These are phyloP conservation scores for Fusarium mundagurra DNA, from an alignment of 2,329 filamentous ascomycete genomes.

Conservation along the genomic window DNA sequence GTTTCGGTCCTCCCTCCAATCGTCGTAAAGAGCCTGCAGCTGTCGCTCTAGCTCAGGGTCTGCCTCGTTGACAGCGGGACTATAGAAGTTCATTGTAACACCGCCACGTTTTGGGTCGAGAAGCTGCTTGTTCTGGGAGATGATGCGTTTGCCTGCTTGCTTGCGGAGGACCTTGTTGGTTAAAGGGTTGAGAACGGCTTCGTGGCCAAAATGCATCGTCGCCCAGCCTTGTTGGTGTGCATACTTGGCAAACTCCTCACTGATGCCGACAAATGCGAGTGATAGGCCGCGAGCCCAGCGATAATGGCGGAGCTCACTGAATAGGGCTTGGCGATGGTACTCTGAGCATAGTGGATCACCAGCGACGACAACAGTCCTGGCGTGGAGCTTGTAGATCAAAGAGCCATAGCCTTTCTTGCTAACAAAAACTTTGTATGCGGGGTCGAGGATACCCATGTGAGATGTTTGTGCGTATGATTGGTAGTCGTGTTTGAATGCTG, in stretches of 20 bases:
- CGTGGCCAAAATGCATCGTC: slow-evolving; percentile 3
- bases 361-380: background rate
- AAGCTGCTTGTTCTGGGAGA: slow-evolving; percentile 8
- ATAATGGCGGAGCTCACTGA: background rate
- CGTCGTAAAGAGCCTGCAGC: slow-evolving; percentile 3
- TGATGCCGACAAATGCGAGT: background rate
- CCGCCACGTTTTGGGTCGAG: background rate
- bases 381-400: background rate
- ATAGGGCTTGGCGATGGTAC: background rate
- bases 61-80: background rate
- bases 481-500: background rate
- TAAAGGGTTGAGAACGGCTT: slow-evolving; percentile 1
- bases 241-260: slow-evolving; percentile 1
- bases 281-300: background rate
- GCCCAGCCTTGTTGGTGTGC: slow-evolving; percentile 1
- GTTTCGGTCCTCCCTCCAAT: slow-evolving; percentile 7
- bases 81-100: background rate
- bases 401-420: background rate
- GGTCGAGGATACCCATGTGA: slow-evolving; percentile 20
- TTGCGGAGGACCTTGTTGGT: slow-evolving; percentile 5
- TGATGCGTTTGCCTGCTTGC: slow-evolving; percentile 6
- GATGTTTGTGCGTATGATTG: slow-evolving; percentile 2
- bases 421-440: background rate
- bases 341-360: slow-evolving; percentile 2
- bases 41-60: background rate